Conservation (phyloP, 441 rosid species). For the Populus hybrid region DNA sequence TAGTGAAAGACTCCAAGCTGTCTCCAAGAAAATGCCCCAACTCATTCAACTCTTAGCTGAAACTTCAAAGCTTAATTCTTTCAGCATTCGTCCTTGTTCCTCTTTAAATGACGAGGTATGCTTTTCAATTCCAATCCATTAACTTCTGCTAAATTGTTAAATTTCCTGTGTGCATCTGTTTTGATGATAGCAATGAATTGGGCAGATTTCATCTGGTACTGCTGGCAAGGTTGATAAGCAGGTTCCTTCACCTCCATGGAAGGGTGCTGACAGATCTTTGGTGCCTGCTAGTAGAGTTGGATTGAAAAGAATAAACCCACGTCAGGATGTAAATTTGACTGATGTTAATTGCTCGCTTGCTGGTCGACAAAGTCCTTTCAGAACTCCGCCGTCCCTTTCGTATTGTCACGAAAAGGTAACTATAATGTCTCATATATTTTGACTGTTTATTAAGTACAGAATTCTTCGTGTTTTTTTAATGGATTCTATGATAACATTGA, state of each 20-base stretch:
- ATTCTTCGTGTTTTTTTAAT: not conserved
- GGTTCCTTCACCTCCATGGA: constrained; percentile 48
- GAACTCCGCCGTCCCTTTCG: constrained; percentile 88
- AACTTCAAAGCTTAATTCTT: constrained; percentile 47
- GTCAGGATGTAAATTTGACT: constrained; percentile 29
- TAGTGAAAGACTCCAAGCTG: constrained; percentile 71
- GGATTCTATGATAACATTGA: not conserved
- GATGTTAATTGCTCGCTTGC: constrained; percentile 26
- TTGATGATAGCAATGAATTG: not conserved
- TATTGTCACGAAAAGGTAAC: constrained; percentile 60
- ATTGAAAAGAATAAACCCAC: constrained; percentile 43
- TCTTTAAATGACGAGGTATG: constrained; percentile 49
- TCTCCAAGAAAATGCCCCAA: constrained; percentile 60
- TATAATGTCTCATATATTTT: constrained; percentile 9
- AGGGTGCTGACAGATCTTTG: constrained; percentile 36
- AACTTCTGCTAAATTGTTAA: not conserved
- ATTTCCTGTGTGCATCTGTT: constrained; percentile 3
- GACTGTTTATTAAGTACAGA: not conserved
- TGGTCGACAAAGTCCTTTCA: constrained; percentile 75
- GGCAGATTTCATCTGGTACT: constrained; percentile 35
- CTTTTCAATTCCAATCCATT: constrained; percentile 1
- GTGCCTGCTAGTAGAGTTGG: constrained; percentile 37
- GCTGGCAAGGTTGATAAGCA: constrained; percentile 43
- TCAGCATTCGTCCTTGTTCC: constrained; percentile 51
- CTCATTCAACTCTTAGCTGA: constrained; percentile 43